Percentiles rank a stretch among this genome's conserved stretches.
phyloP scores from a whole-genome alignment of 179 eudicot genomes.

The Silene coronaria region DNA sequence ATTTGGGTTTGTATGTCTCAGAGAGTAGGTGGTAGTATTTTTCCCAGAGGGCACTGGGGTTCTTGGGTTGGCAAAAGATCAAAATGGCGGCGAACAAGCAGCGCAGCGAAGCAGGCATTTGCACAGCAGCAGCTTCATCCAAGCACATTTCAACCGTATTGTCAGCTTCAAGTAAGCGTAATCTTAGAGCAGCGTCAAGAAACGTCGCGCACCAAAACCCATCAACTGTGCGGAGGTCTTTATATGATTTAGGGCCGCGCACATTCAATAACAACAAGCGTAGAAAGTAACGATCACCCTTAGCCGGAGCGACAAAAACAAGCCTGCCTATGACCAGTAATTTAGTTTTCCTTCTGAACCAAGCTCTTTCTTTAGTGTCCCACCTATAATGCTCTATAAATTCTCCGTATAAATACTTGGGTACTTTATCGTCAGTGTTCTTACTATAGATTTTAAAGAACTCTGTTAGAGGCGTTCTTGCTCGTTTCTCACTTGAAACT shows the following conservation, averaged over 20 bases:
- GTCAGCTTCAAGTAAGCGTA: slow-evolving; percentile 14
- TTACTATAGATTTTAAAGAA: no score
- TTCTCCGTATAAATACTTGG: not conserved
- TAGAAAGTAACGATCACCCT: slow-evolving; percentile 21
- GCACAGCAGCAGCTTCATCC: slow-evolving; percentile 9
- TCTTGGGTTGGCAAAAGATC: slow-evolving; percentile 5
- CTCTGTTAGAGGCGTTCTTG: not conserved
- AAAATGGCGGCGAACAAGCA: slow-evolving; percentile 21
- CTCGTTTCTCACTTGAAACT: not conserved
- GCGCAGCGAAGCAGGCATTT: slow-evolving; percentile 17
- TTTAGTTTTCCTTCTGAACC: not conserved
- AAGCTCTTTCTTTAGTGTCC: not conserved
- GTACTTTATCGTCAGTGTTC: no score
- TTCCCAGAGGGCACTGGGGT: not conserved
- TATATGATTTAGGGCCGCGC: slow-evolving; percentile 19
- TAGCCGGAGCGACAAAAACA: not conserved
- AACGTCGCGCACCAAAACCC: not conserved
- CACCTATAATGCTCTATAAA: not conserved
- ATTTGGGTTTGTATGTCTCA: not conserved
- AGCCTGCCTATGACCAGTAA: slow-evolving; percentile 6
- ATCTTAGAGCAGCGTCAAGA: slow-evolving; percentile 3
- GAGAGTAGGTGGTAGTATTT: slow-evolving; percentile 6
- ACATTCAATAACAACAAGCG: slow-evolving; percentile 15
- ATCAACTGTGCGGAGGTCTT: slow-evolving; percentile 7
- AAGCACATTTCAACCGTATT: not conserved